Evolutionary conservation across 1,139 yeast genomes (phyloP).

Genomic region (Debaryomyces nepalensis): DNA sequence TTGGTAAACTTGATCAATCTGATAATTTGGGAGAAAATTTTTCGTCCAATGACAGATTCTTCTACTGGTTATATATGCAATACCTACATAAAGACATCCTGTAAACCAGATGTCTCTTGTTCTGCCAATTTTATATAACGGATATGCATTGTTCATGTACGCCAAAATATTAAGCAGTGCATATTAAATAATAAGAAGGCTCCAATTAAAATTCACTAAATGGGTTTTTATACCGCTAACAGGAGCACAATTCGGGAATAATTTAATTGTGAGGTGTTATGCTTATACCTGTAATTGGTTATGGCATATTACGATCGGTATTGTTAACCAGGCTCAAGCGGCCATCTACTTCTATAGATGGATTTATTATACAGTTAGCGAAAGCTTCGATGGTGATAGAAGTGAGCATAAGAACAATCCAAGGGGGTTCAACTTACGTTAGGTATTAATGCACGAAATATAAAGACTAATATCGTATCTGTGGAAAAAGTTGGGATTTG

Average conservation of each 20-base stretch:
- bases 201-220: constrained; percentile 1
- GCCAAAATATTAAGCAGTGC: neutral
- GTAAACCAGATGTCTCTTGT: neutral
- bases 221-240: neutral
- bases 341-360: too few species aligned
- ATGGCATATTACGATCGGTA: too few species aligned
- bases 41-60: neutral
- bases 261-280: too few species aligned
- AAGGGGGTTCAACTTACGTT: too few species aligned
- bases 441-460: too few species aligned
- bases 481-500: too few species aligned
- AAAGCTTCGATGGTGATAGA: too few species aligned
- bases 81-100: neutral
- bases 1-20: constrained; percentile 7
- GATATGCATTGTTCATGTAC: neutral
- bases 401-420: too few species aligned
- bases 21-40: constrained; percentile 4
- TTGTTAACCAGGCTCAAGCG: too few species aligned
- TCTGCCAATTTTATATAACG: neutral
- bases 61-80: neutral
- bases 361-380: too few species aligned
- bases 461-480: too few species aligned
- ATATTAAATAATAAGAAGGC: neutral
- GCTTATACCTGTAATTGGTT: too few species aligned
- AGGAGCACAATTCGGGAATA: neutral